Percentiles rank a stretch among this genome's conserved stretches.
These are phyloP conservation scores for Fusarium sp. DNA, from an alignment of 2,329 filamentous ascomycete genomes.

Conservation along the genomic window DNA sequence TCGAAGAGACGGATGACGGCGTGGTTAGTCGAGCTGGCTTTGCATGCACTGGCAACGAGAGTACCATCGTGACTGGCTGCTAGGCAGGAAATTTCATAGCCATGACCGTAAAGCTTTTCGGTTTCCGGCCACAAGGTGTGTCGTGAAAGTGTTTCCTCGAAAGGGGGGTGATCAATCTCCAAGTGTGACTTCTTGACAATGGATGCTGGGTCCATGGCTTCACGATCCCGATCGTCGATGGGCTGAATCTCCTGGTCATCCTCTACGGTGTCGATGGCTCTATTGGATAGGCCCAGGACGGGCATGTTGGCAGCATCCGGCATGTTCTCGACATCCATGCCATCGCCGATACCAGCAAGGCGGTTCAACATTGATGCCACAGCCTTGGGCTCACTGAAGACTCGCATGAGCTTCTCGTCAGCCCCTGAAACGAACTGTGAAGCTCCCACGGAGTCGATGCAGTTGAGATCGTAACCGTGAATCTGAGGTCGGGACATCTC, in stretches of 20 bases:
- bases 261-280: conserved; percentile 75
- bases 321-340: conserved; percentile 58
- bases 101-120: conserved; percentile 97
- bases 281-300: conserved; percentile 94
- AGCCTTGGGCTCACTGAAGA: conserved; percentile 89
- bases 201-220: conserved; percentile 66
- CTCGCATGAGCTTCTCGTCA: conserved; percentile 96
- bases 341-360: conserved; percentile 70
- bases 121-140: conserved; percentile 95
- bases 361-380: conserved; percentile 79
- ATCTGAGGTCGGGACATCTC: conserved; percentile 97
- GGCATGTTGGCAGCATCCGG: conserved; percentile 95
- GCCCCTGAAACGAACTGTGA: conserved; percentile 91
- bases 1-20: conserved; percentile 94
- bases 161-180: conserved; percentile 77
- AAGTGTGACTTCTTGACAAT: conserved; percentile 70
- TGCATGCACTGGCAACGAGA: conserved; percentile 90
- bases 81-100: conserved; percentile 93
- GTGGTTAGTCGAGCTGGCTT: conserved; percentile 91
- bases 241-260: conserved; percentile 59
- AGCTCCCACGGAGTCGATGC: conserved; percentile 79
- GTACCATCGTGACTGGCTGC: conserved; percentile 79
- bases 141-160: conserved; percentile 89
- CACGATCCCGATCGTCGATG: conserved; percentile 61
- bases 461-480: conserved; percentile 97